Base-by-base conservation (phyloP, 805 yeast genomes). In the Yueomyces sp. region DNA sequence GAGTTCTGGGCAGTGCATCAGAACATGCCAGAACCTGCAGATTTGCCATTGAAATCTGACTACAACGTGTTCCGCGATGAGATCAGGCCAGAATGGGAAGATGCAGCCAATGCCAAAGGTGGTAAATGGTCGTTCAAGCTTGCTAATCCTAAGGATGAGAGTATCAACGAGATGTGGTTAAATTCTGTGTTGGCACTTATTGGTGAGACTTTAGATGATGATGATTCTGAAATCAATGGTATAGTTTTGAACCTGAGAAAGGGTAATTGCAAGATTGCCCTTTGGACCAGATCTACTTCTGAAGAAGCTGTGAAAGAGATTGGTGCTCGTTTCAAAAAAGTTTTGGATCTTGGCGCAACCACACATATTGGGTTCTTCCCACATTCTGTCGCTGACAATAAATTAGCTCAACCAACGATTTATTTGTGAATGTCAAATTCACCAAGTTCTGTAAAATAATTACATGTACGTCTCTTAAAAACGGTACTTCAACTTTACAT, bases 21-120 rank as follows among this genome's bases (percentile, higher is more conserved):
- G 66, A 82, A 94, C 39, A 80, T 90, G 54, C 96, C 97, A 52
- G 79, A 78, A 55, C 95, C 95, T 41, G 76, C 78, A 49, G 95
- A 87, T 61, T 74, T 90, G 61, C 97, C 96, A 54, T 60, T 81
- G 57, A 85, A 81, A 66, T 84, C 96, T 12, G 97, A 92, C 67
- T 90, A 88, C 69, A 95, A 90, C 63, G 76, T 90, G 58, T 90
- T 90, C 73, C 83, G 88, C 68, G 83, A 82, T 62, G 95, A 87
- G 46, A 79, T 92, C 57, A 82, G 85, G 65, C 98, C 98, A 44
- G 97, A 92, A 73, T 90, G 98, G 98, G 98, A 90, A 73, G 96
- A 92, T 65, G 72, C 68, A 44, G 76, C 77, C 51, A 92, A 92
- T 67, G 65, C 85, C 47, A 73, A 79, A 54, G 98, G 98, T 61